Evolutionary conservation across 164 flowering plant species (phyloP).

Genomic region (Macadamia tetraphylla): DNA sequence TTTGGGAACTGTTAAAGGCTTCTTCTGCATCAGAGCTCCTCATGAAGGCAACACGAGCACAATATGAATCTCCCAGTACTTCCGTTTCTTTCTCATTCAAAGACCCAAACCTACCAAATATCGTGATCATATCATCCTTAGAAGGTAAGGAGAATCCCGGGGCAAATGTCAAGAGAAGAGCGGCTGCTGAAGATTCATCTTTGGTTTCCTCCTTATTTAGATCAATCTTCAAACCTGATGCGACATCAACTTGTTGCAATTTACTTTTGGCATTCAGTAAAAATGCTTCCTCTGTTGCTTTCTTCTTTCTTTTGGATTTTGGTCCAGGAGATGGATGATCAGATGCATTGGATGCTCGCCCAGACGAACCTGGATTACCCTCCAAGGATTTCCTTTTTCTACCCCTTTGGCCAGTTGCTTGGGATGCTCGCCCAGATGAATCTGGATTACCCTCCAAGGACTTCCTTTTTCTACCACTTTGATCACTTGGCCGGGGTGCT

Average conservation of each 20-base stretch:
- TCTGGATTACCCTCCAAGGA: slow-evolving; percentile 5
- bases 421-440: slow-evolving; percentile 7
- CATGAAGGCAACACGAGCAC: slow-evolving; percentile 36
- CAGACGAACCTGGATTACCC: slow-evolving; percentile 8
- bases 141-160: slow-evolving; percentile 41
- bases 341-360: slow-evolving; percentile 3
- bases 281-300: slow-evolving; percentile 9
- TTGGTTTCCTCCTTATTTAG: slow-evolving; percentile 1
- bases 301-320: slow-evolving; percentile 15
- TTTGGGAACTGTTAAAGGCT: slow-evolving; percentile 42
- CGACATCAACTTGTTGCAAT: background rate
- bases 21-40: slow-evolving; percentile 42
- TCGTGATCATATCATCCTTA: slow-evolving; percentile 26
- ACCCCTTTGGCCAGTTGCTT: background rate
- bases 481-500: slow-evolving; percentile 8
- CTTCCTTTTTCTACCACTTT: slow-evolving; percentile 11
- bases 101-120: slow-evolving; percentile 43
- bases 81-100: slow-evolving; percentile 42
- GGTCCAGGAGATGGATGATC: slow-evolving; percentile 11
- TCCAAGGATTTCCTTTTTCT: slow-evolving; percentile 12
- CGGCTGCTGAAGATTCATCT: slow-evolving; percentile 22
- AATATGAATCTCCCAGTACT: slow-evolving; percentile 24
- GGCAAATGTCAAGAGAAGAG: slow-evolving; percentile 46
- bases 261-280: background rate
- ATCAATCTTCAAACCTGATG: background rate